phyloP scores from a whole-genome alignment of 2,329 filamentous ascomycete genomes.

The Pezizomycotina sp. region DNA sequence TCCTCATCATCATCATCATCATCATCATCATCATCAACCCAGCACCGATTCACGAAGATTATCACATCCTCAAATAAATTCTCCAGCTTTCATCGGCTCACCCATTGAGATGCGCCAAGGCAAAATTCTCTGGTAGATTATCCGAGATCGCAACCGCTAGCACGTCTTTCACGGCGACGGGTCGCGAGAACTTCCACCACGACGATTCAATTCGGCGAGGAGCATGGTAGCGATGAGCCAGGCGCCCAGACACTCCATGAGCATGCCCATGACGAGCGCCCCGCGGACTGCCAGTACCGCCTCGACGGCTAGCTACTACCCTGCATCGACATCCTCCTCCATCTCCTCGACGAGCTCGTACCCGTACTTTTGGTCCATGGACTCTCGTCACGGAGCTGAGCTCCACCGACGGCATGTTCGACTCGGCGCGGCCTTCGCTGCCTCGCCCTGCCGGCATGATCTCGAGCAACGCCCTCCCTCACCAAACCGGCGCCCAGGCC shows the following conservation, averaged over 20 bases:
- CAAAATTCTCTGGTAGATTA: constrained; percentile 47
- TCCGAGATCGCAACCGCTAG: constrained; percentile 41
- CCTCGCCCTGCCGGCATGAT: constrained; percentile 57
- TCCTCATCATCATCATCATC: too few species aligned
- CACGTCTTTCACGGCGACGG: constrained; percentile 40
- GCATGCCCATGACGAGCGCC: constrained; percentile 27
- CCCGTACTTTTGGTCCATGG: constrained; percentile 64
- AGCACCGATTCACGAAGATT: constrained; percentile 45
- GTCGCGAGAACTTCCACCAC: constrained; percentile 58
- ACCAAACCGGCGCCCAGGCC: constrained; percentile 49
- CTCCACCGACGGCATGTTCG: constrained; percentile 49
- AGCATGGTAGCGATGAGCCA: constrained; percentile 94
- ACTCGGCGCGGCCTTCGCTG: constrained; percentile 30
- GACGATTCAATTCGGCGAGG: constrained; percentile 83
- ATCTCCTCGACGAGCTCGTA: constrained; percentile 72
- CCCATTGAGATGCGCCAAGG: constrained; percentile 31
- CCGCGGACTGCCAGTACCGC: constrained; percentile 71
- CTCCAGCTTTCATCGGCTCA: constrained; percentile 33
- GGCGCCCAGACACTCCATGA: constrained; percentile 43
- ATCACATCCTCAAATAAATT: constrained; percentile 66
- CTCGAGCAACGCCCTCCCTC: constrained; percentile 30
- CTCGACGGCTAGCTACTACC: constrained; percentile 54
- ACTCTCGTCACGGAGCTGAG: constrained; percentile 72
- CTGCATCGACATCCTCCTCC: constrained; percentile 73
- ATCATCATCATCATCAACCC: too few species aligned